These are phyloP conservation scores for Theileria sp. DNA, from an alignment of 169 alveolate genomes.

Conservation along the genomic window DNA sequence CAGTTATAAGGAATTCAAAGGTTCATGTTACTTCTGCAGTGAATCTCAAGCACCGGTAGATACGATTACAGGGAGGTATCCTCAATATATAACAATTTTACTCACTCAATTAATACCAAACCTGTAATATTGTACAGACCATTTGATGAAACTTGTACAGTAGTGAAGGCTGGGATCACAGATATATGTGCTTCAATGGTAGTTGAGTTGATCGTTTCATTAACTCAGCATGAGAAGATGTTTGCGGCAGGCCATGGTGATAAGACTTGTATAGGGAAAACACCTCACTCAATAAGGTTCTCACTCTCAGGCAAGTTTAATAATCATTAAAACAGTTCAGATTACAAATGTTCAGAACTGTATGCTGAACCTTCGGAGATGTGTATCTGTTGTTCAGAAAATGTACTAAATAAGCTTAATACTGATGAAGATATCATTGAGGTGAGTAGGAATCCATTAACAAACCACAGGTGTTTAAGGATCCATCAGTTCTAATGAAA, in stretches of 20 bases:
- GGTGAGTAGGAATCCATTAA: slow-evolving; percentile 28
- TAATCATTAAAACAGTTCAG: neutral
- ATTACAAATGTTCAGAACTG: slow-evolving; percentile 40
- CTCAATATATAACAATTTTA: neutral
- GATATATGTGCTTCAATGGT: slow-evolving; percentile 72
- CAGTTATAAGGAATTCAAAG: slow-evolving; percentile 64
- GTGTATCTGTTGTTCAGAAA: slow-evolving; percentile 73
- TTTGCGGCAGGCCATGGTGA: slow-evolving; percentile 66
- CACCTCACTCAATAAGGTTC: slow-evolving; percentile 70
- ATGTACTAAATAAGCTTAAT: slow-evolving; percentile 39
- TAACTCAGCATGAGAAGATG: slow-evolving; percentile 68
- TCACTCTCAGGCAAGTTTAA: slow-evolving; percentile 49
- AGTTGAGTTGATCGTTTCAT: slow-evolving; percentile 64
- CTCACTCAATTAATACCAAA: neutral
- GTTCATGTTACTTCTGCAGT: slow-evolving; percentile 74
- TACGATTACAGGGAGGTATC: slow-evolving; percentile 52
- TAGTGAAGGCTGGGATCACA: slow-evolving; percentile 67
- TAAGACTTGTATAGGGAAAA: slow-evolving; percentile 66
- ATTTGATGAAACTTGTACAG: slow-evolving; percentile 72
- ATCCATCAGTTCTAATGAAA: slow-evolving; percentile 18
- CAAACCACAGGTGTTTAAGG: slow-evolving; percentile 25
- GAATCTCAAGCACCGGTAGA: slow-evolving; percentile 66
- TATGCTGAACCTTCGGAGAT: slow-evolving; percentile 60
- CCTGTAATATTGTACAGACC: slow-evolving; percentile 48
- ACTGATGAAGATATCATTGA: slow-evolving; percentile 38